Conservation (phyloP, 352 stramenopile species). For the Phytophthora tubulina region DNA sequence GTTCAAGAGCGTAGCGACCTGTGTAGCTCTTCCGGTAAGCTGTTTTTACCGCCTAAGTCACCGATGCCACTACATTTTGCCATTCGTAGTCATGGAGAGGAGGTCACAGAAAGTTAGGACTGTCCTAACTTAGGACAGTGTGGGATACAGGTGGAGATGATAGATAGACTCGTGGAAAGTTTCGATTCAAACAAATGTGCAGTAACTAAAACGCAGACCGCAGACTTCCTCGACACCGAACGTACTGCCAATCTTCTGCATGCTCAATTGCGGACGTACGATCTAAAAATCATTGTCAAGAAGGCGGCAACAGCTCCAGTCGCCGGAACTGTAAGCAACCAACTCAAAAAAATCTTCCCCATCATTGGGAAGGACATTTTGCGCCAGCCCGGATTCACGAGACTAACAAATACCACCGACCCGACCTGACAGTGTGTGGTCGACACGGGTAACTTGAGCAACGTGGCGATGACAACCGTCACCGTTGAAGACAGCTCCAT, state of each 20-base stretch:
- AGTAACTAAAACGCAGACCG: too few relatives aligned
- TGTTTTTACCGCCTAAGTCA: too few relatives aligned
- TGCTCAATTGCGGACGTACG: slow-evolving; percentile 11
- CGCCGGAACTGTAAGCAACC: slow-evolving; percentile 44
- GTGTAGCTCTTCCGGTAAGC: too few relatives aligned
- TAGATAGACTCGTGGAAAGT: too few relatives aligned
- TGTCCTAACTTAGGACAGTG: too few relatives aligned
- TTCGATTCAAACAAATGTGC: too few relatives aligned
- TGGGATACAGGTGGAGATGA: too few relatives aligned
- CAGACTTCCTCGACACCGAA: too few relatives aligned
- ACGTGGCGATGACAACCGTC: slow-evolving; percentile 60
- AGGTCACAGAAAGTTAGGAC: too few relatives aligned
- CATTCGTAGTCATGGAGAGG: too few relatives aligned
- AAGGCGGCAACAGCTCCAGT: slow-evolving; percentile 25
- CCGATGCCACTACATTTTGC: too few relatives aligned
- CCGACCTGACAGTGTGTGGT: slow-evolving; percentile 78
- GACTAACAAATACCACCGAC: slow-evolving; percentile 56
- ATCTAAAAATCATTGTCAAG: slow-evolving; percentile 34
- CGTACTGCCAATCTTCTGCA: neutral
- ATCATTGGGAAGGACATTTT: slow-evolving; percentile 44
- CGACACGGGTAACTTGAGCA: slow-evolving; percentile 57
- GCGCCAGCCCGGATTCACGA: slow-evolving; percentile 34
- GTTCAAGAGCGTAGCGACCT: too few relatives aligned
- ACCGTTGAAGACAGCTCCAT: slow-evolving; percentile 78
- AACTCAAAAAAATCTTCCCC: slow-evolving; percentile 30